phyloP scores from a whole-genome alignment of 768 basidiomycete genomes.

The Russula griseocarnosa region DNA sequence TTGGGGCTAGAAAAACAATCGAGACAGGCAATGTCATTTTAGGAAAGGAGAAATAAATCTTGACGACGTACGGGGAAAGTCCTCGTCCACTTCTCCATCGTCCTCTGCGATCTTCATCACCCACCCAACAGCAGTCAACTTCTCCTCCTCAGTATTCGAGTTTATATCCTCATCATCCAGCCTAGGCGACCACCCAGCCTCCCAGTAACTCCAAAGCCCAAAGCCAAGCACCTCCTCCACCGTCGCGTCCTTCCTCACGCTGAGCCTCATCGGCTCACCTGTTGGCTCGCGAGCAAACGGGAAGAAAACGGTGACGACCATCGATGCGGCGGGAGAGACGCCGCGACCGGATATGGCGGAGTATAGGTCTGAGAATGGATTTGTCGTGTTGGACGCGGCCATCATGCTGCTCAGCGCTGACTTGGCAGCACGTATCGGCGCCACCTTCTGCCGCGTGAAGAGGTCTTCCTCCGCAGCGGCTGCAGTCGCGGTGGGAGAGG shows the following conservation, averaged over 20 bases:
- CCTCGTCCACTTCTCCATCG: conserved; percentile 97
- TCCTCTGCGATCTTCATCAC: conserved; percentile 90
- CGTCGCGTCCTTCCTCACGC: conserved; percentile 80
- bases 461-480: conserved; percentile 27
- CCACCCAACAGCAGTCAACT: conserved; percentile 82
- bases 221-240: conserved; percentile 96
- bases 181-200: conserved; percentile 75
- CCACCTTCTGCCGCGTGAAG: conserved; percentile 53
- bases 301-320: conserved; percentile 76
- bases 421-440: conserved; percentile 40
- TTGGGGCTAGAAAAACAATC: conserved; percentile 65
- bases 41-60: not conserved
- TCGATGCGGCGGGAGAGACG: conserved; percentile 50
- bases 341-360: conserved; percentile 78
- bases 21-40: not conserved
- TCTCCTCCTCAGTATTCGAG: conserved; percentile 50
- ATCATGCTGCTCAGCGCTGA: conserved; percentile 76
- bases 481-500: not conserved
- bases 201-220: conserved; percentile 90
- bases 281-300: conserved; percentile 65
- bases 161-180: conserved; percentile 64
- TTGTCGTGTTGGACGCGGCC: conserved; percentile 57
- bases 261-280: conserved; percentile 63
- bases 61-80: conserved; percentile 80
- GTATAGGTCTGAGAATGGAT: conserved; percentile 87